phyloP scores from a whole-genome alignment of 179 eudicot species.

The Corrigiola litoralis region DNA sequence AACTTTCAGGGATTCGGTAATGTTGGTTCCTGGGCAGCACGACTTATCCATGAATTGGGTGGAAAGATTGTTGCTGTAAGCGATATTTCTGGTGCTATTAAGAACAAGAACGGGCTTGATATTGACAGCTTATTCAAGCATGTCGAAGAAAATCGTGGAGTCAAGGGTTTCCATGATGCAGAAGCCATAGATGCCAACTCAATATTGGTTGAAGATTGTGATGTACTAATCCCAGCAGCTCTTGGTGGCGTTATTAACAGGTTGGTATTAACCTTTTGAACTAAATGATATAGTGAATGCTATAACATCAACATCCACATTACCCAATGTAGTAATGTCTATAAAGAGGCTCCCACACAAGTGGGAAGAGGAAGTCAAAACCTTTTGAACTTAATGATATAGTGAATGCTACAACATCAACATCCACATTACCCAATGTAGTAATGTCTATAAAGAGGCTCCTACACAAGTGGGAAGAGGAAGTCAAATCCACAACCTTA shows the following conservation, averaged over 20 bases:
- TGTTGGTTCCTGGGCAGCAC: conserved; percentile 97
- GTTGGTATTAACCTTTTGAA: conserved; percentile 24
- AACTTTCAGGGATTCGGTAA: conserved; percentile 82
- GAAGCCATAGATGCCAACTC: conserved; percentile 59
- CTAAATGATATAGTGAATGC: background rate
- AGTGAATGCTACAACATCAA: no score
- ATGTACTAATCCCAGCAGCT: conserved; percentile 94
- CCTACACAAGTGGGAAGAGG: no score
- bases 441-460: no score
- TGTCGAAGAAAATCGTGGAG: conserved; percentile 61
- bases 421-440: no score
- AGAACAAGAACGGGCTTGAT: conserved; percentile 71
- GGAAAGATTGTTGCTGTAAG: conserved; percentile 90
- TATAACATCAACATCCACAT: no score
- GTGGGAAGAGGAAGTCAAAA: no score
- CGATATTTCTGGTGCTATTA: conserved; percentile 87
- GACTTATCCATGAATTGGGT: conserved; percentile 70
- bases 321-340: no score
- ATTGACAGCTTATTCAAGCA: conserved; percentile 65
- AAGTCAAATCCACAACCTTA: no score
- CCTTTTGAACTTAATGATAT: no score
- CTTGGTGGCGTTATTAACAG: conserved; percentile 96
- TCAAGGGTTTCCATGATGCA: conserved; percentile 64
- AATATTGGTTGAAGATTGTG: conserved; percentile 86
- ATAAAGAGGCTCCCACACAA: no score